Evolutionary conservation across 1,284 basidiomycete species (phyloP).

Genomic region (Malassezia arunalokei): DNA sequence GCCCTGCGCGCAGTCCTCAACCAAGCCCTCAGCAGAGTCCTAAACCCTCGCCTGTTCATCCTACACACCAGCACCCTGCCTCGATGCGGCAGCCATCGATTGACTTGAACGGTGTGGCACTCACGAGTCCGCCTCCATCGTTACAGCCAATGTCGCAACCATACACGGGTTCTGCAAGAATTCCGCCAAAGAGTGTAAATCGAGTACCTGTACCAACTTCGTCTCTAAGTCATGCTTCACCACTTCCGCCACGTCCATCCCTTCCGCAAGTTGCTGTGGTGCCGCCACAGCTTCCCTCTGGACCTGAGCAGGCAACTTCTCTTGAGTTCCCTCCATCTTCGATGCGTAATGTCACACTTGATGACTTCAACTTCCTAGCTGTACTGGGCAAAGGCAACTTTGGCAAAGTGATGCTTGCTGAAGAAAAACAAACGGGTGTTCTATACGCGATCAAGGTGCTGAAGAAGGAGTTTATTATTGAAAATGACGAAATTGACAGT

Average conservation of each 20-base stretch:
- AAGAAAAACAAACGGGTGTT: conserved; percentile 80
- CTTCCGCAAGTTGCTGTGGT: neutral
- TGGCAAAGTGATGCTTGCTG: conserved; percentile 98
- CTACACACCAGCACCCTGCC: too few species aligned
- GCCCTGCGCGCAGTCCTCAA: too few species aligned
- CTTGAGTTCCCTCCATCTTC: conserved; percentile 20
- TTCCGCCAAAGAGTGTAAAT: conserved; percentile 9
- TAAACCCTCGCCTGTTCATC: too few species aligned
- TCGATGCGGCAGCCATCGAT: too few species aligned
- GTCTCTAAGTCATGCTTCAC: neutral
- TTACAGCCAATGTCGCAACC: neutral
- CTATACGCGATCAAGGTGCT: conserved; percentile 98
- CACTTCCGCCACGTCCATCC: neutral
- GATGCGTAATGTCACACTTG: conserved; percentile 80
- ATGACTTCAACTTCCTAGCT: conserved; percentile 98
- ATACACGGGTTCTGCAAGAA: conserved; percentile 17
- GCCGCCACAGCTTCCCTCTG: conserved; percentile 11
- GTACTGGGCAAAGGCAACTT: conserved; percentile 99
- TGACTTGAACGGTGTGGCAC: too few species aligned
- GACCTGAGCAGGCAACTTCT: neutral
- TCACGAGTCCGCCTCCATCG: too few species aligned
- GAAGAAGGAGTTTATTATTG: conserved; percentile 99
- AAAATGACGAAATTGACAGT: conserved; percentile 98
- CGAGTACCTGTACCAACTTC: too few species aligned
- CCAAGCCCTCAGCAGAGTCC: too few species aligned